These are phyloP conservation scores for Lathyrus tuberosus DNA, from an alignment of 306 rosid species.

Conservation along the genomic window DNA sequence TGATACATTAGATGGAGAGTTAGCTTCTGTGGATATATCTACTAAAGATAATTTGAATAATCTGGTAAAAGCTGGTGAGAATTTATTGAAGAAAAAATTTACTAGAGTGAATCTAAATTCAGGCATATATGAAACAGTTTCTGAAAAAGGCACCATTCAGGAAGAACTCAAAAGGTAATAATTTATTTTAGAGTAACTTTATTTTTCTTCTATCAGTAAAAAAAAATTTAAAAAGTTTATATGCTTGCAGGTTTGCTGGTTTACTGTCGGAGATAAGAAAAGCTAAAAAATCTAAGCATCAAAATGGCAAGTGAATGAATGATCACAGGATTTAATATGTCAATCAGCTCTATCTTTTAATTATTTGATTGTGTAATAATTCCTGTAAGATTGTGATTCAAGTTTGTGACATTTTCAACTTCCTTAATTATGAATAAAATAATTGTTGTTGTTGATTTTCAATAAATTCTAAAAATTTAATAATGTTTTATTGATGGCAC, in stretches of 20 bases:
- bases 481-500: not conserved
- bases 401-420: slow-evolving; percentile 8
- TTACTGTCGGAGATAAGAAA: slow-evolving; percentile 15
- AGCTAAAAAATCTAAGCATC: slow-evolving; percentile 1
- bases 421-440: not conserved
- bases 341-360: not conserved
- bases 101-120: too few relatives aligned
- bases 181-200: too few relatives aligned
- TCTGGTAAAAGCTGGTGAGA: too few relatives aligned
- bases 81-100: too few relatives aligned
- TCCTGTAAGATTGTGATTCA: not conserved
- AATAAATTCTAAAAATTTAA: not conserved
- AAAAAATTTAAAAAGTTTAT: too few relatives aligned
- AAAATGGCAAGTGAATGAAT: slow-evolving; percentile 7
- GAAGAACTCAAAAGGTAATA: too few relatives aligned
- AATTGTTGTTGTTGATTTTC: not conserved
- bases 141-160: too few relatives aligned
- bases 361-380: not conserved
- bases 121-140: too few relatives aligned
- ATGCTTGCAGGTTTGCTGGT: slow-evolving; percentile 48
- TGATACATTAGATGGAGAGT: too few relatives aligned
- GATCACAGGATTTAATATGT: not conserved
- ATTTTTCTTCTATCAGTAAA: too few relatives aligned
- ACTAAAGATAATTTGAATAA: too few relatives aligned
- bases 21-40: too few relatives aligned